These are phyloP conservation scores for Herpetomonas samuelpessoai DNA, from an alignment of 208 protist genomes.

Conservation along the genomic window DNA sequence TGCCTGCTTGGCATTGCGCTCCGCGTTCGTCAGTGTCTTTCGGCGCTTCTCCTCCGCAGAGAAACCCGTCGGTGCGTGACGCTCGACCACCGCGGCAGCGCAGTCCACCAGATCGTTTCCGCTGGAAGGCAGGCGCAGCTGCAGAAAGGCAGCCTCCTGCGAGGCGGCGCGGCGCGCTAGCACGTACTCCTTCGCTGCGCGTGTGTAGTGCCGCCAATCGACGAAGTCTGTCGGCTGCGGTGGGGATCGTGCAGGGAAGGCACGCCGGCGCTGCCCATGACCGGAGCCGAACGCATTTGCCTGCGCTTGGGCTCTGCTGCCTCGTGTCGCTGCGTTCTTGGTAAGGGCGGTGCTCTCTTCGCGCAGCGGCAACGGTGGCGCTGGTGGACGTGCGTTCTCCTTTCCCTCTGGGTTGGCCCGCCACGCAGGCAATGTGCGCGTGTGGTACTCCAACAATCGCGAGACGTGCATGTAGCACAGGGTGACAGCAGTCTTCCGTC, in stretches of 20 bases:
- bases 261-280: no score
- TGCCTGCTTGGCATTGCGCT: constrained; percentile 16
- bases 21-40: constrained; percentile 31
- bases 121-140: constrained; percentile 27
- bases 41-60: not conserved
- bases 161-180: constrained; percentile 1
- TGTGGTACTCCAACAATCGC: constrained; percentile 67
- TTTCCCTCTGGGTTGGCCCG: no score
- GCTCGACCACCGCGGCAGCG: constrained; percentile 34
- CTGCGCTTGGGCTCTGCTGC: no score
- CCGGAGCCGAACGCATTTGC: no score
- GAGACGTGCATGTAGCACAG: constrained; percentile 80
- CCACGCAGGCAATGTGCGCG: no score
- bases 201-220: constrained; percentile 40
- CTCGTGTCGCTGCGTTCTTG: no score
- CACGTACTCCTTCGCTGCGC: constrained; percentile 35
- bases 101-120: constrained; percentile 53
- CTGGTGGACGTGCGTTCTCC: no score
- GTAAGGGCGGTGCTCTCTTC: no score
- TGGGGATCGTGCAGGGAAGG: not conserved
- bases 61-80: constrained; percentile 3
- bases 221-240: constrained; percentile 21
- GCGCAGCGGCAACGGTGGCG: no score
- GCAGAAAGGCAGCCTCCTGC: constrained; percentile 16
- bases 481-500: constrained; percentile 37